Percentiles rank a stretch among this genome's conserved stretches.
These are phyloP conservation scores for Pouteria glomerata DNA, from an alignment of 148 eudicot genomes.

Conservation along the genomic window DNA sequence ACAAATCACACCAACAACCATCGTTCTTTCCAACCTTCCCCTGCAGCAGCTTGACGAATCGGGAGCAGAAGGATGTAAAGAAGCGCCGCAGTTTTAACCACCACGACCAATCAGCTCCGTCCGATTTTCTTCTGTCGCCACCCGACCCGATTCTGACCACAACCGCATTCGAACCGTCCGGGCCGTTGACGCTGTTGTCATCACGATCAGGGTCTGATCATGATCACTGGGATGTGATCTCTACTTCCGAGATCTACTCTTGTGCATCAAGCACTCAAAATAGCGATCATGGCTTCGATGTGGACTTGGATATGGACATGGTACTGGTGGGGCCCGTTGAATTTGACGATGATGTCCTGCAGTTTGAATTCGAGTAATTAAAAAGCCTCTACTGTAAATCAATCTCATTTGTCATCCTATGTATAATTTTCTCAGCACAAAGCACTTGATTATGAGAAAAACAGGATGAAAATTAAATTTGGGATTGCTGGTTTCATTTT, in stretches of 20 bases:
- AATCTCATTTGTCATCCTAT: too few relatives aligned
- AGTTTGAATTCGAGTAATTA: neutral
- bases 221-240: conserved; percentile 16
- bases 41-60: neutral
- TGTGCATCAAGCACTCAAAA: conserved; percentile 21
- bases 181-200: conserved; percentile 2
- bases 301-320: too few relatives aligned
- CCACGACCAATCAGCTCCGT: neutral
- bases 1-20: neutral
- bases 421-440: too few relatives aligned
- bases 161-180: neutral
- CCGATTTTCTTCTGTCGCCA: conserved; percentile 2
- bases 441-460: too few relatives aligned
- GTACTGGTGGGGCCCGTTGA: conserved; percentile 6
- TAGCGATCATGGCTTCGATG: neutral
- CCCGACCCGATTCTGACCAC: too few relatives aligned
- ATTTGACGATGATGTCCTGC: conserved; percentile 4
- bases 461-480: too few relatives aligned
- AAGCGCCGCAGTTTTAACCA: too few relatives aligned
- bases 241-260: conserved; percentile 25
- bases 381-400: neutral
- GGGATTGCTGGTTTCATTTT: too few relatives aligned
- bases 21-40: neutral
- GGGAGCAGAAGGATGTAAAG: neutral
- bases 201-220: conserved; percentile 11